Evolutionary conservation across 1,139 yeast genomes (phyloP), one percentile per base, ranked within the genome.

Genomic region (Blastobotrys serpentis): DNA sequence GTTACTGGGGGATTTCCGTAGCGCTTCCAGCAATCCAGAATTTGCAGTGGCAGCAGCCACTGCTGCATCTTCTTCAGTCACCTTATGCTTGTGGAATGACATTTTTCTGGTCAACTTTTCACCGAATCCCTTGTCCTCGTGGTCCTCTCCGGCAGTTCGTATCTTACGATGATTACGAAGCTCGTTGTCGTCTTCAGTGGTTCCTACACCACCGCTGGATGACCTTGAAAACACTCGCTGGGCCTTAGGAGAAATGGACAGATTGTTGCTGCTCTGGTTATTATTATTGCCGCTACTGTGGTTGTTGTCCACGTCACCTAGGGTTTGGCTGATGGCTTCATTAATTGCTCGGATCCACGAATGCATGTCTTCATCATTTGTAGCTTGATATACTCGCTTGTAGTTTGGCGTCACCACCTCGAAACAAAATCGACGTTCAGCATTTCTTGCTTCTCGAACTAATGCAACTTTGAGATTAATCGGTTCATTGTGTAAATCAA

Each of bases 361-460:
- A 40, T 75, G 74, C 60, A 86, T 72, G 53, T 87, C 96, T 11
- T 75, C 80, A 46, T 81, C 85, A 49, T 79, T 77, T 4, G 85
- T 77, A 0, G 95, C 88, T 63, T 89, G 96, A 60, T 85, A 87
- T 1, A 82, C 78, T 51, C 88, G 84, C 56, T 82, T 82, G 23
- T 86, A 86, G 13, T 72, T 67, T 0, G 90, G 84, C 0, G 95
- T 86, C 46, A 83, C 76, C 3, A 88, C 79, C 60, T 87, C 92
- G 64, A 88, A 86, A 58, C 96, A 86, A 61, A 71, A 76, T 29
- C 77, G 63, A 8, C 77, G 63, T 38, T 74, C 78, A 1, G 71
- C 65, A 32, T 72, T 42, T 66, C 76, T 44, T 72, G 78, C 63
- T 63, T 72, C 69, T 71, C 86, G 52, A 17, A 86, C 82, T 51